Percentiles rank a stretch among this genome's conserved stretches.
Evolutionary conservation across 2,329 filamentous ascomycete genomes (phyloP).

Genomic region (Verticillium dahliae): DNA sequence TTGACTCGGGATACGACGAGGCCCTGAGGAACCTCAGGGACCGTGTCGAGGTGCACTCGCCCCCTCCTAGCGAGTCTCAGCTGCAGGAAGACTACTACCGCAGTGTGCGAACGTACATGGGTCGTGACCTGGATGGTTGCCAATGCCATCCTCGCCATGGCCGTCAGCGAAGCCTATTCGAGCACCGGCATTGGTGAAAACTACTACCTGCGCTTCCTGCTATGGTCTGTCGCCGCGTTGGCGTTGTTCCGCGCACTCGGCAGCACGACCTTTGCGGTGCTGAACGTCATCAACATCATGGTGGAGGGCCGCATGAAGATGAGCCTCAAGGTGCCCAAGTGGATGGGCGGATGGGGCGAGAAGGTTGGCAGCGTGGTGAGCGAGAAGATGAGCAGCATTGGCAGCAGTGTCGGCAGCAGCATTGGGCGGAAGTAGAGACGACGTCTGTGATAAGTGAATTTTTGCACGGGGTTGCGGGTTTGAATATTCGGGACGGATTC

Average conservation of each 20-base stretch:
- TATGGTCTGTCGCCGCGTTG: slow-evolving; percentile 83
- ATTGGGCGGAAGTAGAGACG: slow-evolving; percentile 3
- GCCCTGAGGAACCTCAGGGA: slow-evolving; percentile 94
- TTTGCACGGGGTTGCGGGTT: not conserved
- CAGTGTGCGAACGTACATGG: slow-evolving; percentile 94
- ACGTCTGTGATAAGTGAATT: not conserved
- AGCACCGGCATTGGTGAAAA: slow-evolving; percentile 68
- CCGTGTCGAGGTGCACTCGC: slow-evolving; percentile 69
- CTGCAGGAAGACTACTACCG: slow-evolving; percentile 98
- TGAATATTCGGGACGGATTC: not conserved
- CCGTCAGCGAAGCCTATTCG: slow-evolving; percentile 79
- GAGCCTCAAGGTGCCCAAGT: slow-evolving; percentile 47
- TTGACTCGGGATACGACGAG: slow-evolving; percentile 95
- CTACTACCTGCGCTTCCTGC: slow-evolving; percentile 84
- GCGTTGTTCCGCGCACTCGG: slow-evolving; percentile 86
- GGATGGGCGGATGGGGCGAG: slow-evolving; percentile 38
- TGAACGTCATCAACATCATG: slow-evolving; percentile 76
- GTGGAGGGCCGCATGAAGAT: slow-evolving; percentile 75
- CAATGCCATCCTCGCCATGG: slow-evolving; percentile 91
- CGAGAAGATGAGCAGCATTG: slow-evolving; percentile 43
- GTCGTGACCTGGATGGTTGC: slow-evolving; percentile 89
- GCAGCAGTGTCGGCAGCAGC: slow-evolving; percentile 31
- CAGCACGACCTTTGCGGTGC: slow-evolving; percentile 70
- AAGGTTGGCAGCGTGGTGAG: slow-evolving; percentile 32
- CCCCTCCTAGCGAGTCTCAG: slow-evolving; percentile 64